A percentile compares a stretch with the other conserved stretches of the same genome.
Conservation (phyloP, 805 yeast genomes). For the Starmerella etchellsii region DNA sequence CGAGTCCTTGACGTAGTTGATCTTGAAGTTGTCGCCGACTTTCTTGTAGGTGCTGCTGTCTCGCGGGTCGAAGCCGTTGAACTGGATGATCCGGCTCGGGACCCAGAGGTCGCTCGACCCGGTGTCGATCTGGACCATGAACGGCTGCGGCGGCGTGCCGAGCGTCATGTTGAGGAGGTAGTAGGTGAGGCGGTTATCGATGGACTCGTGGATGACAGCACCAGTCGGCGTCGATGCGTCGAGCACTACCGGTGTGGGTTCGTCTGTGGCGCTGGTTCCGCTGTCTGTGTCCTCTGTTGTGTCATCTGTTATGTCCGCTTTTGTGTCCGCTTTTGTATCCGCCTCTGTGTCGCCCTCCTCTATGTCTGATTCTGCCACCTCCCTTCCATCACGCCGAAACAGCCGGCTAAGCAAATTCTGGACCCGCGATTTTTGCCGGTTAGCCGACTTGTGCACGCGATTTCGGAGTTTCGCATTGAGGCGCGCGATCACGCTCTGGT, state of each 20-base stretch:
- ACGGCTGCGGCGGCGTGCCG: conserved; percentile 44
- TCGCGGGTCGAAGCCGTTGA: conserved; percentile 19
- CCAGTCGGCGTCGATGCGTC: not conserved
- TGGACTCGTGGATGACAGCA: conserved; percentile 1
- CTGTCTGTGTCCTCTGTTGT: not conserved
- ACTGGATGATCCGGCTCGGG: conserved; percentile 17
- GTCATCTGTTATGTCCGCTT: no score
- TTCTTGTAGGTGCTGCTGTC: conserved; percentile 14
- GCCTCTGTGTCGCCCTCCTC: no score
- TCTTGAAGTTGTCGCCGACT: conserved; percentile 19
- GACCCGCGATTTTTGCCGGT: not conserved
- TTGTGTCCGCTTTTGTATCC: not conserved
- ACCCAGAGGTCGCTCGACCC: conserved; percentile 39
- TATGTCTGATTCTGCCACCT: no score
- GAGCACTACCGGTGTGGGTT: no score
- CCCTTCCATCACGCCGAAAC: no score
- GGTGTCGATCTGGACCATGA: conserved; percentile 56
- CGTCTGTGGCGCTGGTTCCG: no score
- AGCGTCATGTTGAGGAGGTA: conserved; percentile 24
- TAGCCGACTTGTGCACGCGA: not conserved
- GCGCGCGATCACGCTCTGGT: conserved; percentile 1
- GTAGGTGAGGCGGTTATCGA: conserved; percentile 25
- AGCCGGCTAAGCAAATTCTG: not conserved
- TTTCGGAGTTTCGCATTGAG: conserved; percentile 5
- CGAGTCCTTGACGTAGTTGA: conserved; percentile 33